These are phyloP conservation scores for Apophysomyces variabilis DNA, from an alignment of 371 early-diverging fungal species.

Conservation along the genomic window DNA sequence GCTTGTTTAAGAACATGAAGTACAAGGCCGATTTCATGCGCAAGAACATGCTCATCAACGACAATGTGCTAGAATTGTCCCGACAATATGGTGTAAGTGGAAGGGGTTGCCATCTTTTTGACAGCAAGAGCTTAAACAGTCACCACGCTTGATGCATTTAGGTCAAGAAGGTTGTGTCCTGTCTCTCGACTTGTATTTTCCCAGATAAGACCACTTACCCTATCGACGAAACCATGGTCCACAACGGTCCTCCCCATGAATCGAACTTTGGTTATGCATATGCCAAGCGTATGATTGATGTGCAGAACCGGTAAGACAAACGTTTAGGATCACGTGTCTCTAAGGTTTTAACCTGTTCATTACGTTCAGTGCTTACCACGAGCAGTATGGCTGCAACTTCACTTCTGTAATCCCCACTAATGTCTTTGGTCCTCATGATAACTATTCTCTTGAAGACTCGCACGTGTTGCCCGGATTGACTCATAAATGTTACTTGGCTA, in stretches of 20 bases:
- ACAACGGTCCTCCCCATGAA: constrained; percentile 85
- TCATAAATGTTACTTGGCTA: constrained; percentile 86
- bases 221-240: constrained; percentile 90
- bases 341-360: background rate
- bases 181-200: constrained; percentile 89
- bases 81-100: constrained; percentile 65
- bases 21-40: constrained; percentile 81
- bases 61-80: constrained; percentile 74
- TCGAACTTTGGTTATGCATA: constrained; percentile 91
- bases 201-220: constrained; percentile 89
- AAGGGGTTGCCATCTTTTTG: background rate
- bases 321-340: background rate
- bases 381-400: constrained; percentile 83
- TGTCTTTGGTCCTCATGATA: constrained; percentile 87
- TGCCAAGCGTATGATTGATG: constrained; percentile 89
- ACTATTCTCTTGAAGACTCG: constrained; percentile 81
- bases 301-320: constrained; percentile 73
- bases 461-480: constrained; percentile 88
- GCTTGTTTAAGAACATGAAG: constrained; percentile 87
- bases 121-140: background rate
- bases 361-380: constrained; percentile 68
- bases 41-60: constrained; percentile 84
- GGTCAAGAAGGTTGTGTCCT: constrained; percentile 87
- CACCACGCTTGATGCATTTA: constrained; percentile 21
- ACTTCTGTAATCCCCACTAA: constrained; percentile 90